A percentile compares a stretch with the other conserved stretches of the same genome.
phyloP scores from a whole-genome alignment of 2,329 filamentous ascomycete genomes.

The Uncinocarpus reesii region DNA sequence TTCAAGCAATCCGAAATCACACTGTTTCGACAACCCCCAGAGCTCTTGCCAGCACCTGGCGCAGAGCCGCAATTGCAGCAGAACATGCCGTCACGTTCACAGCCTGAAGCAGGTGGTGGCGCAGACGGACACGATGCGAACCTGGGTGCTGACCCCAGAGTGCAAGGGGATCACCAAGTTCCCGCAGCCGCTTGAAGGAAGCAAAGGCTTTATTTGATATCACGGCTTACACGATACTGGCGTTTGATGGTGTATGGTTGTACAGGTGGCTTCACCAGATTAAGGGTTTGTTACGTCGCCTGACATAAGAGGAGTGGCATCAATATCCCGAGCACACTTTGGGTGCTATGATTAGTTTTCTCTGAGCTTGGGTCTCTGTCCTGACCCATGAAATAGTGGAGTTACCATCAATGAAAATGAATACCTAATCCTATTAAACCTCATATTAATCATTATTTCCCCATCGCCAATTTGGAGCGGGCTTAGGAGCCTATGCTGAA shows the following conservation, averaged over 20 bases:
- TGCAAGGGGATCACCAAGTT: neutral
- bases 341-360: no score
- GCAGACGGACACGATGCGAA: neutral
- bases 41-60: slow-evolving; percentile 17
- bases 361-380: no score
- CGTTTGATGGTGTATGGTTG: no score
- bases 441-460: no score
- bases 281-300: no score
- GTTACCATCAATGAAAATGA: no score
- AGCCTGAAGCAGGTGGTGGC: neutral
- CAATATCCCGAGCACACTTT: no score
- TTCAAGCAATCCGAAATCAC: slow-evolving; percentile 99
- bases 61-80: slow-evolving; percentile 1
- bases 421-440: no score
- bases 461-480: no score
- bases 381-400: no score
- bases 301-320: no score
- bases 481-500: no score
- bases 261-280: neutral
- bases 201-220: neutral
- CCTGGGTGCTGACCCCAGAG: neutral
- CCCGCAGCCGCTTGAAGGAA: neutral
- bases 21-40: slow-evolving; percentile 66
- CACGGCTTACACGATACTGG: neutral
- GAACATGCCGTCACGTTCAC: neutral